Base-by-base conservation (phyloP, 108 stramenopile species). In the Cyclotella cryptica region DNA sequence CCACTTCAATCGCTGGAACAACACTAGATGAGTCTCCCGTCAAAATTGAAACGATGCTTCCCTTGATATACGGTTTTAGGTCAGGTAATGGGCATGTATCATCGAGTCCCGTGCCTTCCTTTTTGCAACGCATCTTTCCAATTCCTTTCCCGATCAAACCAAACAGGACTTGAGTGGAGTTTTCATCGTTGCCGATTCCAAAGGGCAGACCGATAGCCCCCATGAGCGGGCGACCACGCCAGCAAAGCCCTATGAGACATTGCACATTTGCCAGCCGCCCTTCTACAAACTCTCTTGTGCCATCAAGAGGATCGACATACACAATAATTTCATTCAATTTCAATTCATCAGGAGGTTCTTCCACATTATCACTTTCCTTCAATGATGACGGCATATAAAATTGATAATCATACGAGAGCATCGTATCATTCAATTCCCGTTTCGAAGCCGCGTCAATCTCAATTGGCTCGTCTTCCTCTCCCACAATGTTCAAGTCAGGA, bases 231-330 rank as follows among this genome's bases (percentile, higher is more conserved):
- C 68, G 53, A 6, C 80, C 71, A 17, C 86, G 71, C 21, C 78
- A 52, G 19, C 71, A 74, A 61, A 89, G 71, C 21, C 92, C 92
- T 52, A 93, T 83, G 21, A 93, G 60, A 45, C 83, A 86, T 62
- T 86, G 88, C 18, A 87, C 88, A 69, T 89, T 90, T 4, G 75
- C 75, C 43, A 93, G 62, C 14, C 92, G 72, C 2, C 92, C 92
- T 57, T 93, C 90, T 11, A 93, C 92, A 80, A 93, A 93, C 61
- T 93, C 92, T 40, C 92, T 73, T 0, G 92, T 93, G 9, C 92
- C 92, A 80, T 90, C 92, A 24, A 93, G 49, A 0, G 92, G 90
- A 84, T 93, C 92, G 24, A 93, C 90, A 74, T 80, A 93, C 15
- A 90, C 45, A 18, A 66, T 24, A n/a, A 75, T 9, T 19, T 75